A percentile compares a stretch with the other conserved stretches of the same genome.
Conservation (phyloP, 108 stramenopile species). For the Discostella stelligeroides region DNA sequence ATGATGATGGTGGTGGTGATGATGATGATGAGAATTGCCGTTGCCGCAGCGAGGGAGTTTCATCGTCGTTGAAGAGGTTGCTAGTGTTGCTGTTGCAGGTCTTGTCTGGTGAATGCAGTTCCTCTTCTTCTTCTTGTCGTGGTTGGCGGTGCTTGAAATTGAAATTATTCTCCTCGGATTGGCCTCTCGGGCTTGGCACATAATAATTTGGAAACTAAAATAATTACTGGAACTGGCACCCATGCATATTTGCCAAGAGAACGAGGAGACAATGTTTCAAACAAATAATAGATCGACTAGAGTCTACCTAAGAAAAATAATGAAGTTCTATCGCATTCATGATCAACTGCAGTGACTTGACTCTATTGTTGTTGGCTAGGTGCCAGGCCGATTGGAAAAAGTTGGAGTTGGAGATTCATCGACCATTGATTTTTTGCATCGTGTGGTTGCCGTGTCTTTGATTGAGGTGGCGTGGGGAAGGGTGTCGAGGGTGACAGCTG, state of each 20-base stretch:
- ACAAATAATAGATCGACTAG: neutral
- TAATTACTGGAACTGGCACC: neutral
- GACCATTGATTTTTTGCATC: neutral
- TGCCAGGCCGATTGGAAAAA: no score
- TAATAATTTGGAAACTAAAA: neutral
- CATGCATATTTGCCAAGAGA: no score
- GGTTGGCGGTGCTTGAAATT: no score
- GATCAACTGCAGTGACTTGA: no score
- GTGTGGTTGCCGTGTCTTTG: neutral
- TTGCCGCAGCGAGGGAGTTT: slow-evolving; percentile 1
- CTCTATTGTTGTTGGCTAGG: no score
- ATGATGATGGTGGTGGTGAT: neutral
- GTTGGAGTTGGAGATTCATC: neutral
- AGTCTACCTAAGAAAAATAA: no score
- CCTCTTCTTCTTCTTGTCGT: no score
- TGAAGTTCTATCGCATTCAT: no score
- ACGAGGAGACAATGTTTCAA: no score
- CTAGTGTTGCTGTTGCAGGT: neutral
- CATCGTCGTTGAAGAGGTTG: neutral
- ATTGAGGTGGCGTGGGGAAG: neutral
- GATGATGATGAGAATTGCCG: neutral
- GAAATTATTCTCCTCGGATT: neutral
- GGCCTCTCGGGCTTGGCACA: slow-evolving; percentile 1
- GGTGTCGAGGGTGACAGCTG: slow-evolving; percentile 15
- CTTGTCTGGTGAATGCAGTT: neutral